Percentiles rank a stretch among this genome's conserved stretches.
These are phyloP conservation scores for Pontederia crassipes DNA, from an alignment of 176 grass and related monocot genomes.

Conservation along the genomic window DNA sequence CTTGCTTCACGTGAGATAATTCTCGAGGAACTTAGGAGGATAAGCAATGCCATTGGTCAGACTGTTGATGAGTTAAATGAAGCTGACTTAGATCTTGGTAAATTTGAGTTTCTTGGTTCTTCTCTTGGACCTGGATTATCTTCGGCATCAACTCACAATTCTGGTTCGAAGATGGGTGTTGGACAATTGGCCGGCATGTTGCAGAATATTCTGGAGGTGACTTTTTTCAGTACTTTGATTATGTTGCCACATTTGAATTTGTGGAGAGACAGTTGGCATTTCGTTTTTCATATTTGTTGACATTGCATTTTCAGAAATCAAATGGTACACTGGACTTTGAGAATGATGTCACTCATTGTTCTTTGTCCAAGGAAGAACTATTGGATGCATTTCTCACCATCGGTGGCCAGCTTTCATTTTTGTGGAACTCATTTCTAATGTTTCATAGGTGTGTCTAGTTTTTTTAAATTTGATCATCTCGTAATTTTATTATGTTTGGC, in stretches of 20 bases:
- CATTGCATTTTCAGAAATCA: conserved; percentile 47
- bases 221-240: conserved; percentile 1
- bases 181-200: conserved; percentile 47
- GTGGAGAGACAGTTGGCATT: neutral
- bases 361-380: conserved; percentile 67
- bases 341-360: conserved; percentile 44
- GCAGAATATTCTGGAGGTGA: conserved; percentile 71
- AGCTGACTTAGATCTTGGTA: conserved; percentile 58
- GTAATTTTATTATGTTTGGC: no score
- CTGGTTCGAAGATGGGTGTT: conserved; percentile 30
- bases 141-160: conserved; percentile 23
- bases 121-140: conserved; percentile 32
- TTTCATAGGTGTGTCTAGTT: conserved; percentile 50
- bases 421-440: conserved; percentile 84
- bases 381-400: conserved; percentile 62
- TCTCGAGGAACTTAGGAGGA: conserved; percentile 60
- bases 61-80: conserved; percentile 48
- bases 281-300: conserved; percentile 3
- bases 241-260: neutral
- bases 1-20: conserved; percentile 61
- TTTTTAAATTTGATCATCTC: no score
- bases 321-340: conserved; percentile 35
- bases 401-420: conserved; percentile 57
- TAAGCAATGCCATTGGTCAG: conserved; percentile 53
- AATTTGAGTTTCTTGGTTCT: conserved; percentile 46